Percentiles rank a stretch among this genome's conserved stretches.
Evolutionary conservation across 352 stramenopile genomes (phyloP).

Genomic region (Phytophthora vignae): DNA sequence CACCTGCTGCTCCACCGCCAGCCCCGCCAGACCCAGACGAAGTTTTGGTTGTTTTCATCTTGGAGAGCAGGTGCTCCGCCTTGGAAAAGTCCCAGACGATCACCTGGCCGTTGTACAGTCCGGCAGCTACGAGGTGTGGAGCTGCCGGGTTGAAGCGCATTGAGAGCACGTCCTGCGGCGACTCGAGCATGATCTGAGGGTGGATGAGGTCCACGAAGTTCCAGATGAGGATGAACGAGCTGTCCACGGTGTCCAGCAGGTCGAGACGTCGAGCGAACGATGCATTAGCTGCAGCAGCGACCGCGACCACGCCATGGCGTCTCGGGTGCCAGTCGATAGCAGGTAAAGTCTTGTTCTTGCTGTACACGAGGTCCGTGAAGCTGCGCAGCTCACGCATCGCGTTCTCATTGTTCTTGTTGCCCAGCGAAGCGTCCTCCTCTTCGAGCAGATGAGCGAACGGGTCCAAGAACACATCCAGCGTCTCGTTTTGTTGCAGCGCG

Average conservation of each 20-base stretch:
- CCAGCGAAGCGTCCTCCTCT: slow-evolving; percentile 61
- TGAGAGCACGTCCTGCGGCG: slow-evolving; percentile 89
- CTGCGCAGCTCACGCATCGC: slow-evolving; percentile 92
- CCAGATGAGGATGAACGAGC: slow-evolving; percentile 94
- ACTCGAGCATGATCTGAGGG: slow-evolving; percentile 93
- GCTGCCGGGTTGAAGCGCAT: slow-evolving; percentile 92
- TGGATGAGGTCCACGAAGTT: slow-evolving; percentile 96
- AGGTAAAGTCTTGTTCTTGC: slow-evolving; percentile 91
- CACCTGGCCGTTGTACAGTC: slow-evolving; percentile 91
- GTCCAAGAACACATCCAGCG: slow-evolving; percentile 86
- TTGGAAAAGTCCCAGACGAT: slow-evolving; percentile 93
- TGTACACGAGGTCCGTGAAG: slow-evolving; percentile 95
- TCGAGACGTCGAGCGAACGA: slow-evolving; percentile 82
- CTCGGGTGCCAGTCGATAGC: slow-evolving; percentile 93
- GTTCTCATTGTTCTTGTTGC: slow-evolving; percentile 88
- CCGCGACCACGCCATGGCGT: slow-evolving; percentile 88
- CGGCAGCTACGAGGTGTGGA: slow-evolving; percentile 83
- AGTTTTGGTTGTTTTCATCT: slow-evolving; percentile 59
- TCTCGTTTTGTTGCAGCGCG: slow-evolving; percentile 87
- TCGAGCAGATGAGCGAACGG: slow-evolving; percentile 77
- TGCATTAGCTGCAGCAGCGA: slow-evolving; percentile 87
- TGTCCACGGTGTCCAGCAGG: slow-evolving; percentile 77
- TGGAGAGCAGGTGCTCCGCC: slow-evolving; percentile 68
- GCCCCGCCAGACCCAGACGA: slow-evolving; percentile 13
- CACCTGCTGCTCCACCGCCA: slow-evolving; percentile 2